These are phyloP conservation scores for Aspergillus fischeri DNA, from an alignment of 2,329 filamentous ascomycete genomes.

Conservation along the genomic window DNA sequence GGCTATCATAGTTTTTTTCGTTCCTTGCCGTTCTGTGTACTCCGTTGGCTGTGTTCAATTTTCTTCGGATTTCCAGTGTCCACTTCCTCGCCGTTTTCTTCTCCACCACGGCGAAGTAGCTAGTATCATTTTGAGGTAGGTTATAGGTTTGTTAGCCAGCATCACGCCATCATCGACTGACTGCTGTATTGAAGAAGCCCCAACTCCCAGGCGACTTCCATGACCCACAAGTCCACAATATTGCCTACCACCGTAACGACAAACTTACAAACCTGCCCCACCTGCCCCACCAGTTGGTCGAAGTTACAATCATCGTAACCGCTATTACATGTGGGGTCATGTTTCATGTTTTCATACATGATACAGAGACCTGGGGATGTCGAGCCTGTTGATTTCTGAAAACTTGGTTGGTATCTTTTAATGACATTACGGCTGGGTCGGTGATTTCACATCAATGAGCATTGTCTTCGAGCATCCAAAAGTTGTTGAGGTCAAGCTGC, in stretches of 20 bases:
- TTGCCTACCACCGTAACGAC: background rate
- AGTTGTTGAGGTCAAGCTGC: background rate
- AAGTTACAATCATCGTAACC: background rate
- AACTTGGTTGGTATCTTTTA: background rate
- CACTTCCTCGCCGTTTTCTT: background rate
- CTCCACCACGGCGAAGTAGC: background rate
- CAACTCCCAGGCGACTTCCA: background rate
- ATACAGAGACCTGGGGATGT: background rate
- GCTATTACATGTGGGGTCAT: background rate
- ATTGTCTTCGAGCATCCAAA: background rate
- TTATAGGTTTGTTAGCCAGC: too few relatives aligned
- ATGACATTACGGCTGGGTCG: background rate
- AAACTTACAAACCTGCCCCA: background rate
- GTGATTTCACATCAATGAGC: background rate
- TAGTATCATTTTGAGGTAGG: background rate
- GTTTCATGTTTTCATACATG: background rate
- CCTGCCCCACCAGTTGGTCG: background rate
- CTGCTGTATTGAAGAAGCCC: background rate
- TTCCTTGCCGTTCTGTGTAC: background rate
- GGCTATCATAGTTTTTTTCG: background rate
- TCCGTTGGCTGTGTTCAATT: background rate
- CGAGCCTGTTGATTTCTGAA: background rate
- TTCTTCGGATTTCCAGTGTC: background rate
- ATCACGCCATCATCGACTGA: too few relatives aligned
- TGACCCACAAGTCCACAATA: background rate